Base-by-base conservation (phyloP, 2,329 filamentous ascomycete species). In the Sporothrix dimorphospora region DNA sequence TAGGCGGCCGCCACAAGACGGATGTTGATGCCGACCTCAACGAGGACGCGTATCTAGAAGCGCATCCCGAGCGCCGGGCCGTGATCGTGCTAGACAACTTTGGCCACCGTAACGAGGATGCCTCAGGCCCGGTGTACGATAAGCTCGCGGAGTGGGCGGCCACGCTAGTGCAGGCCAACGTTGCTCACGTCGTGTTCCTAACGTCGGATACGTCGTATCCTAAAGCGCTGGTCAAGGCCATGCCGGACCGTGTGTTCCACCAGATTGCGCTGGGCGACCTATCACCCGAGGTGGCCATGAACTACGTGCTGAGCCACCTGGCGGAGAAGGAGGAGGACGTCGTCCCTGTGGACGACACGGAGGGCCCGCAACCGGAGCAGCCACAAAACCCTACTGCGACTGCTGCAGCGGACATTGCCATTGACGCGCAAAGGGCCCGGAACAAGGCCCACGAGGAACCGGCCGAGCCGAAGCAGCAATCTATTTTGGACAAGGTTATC, bases 71-170 rank as follows among this genome's bases (percentile, higher is more conserved):
- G 78, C 86, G 85, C 71, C 85, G 94, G 27, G 91, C 94, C 0
- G 91, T 98, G 5, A 89, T 98, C 4, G 90, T 98, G 9, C 92
- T 98, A 70, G 94, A 97, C 79, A 97, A 97, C 79, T 98, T 97
- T 82, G 81, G 97, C 14, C 91, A 96, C 82, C 95, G 94, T 81
- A 90, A 85, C 70, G 87, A 91, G 47, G 89, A 91, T 38, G 86
- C 85, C 72, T 83, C 83, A 9, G 72, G 68, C 49, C 83, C 91
- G n/a, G 85, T 94, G 24, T 92, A 93, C 72, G 91, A 94, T 75
- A 94, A 93, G 79, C 85, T 95, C 66, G 90, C 94, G 0, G 94
- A 98, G 78, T 98, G 95, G 93, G 94, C 94, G 1, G 94, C 96
- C 4, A 86, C 90, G 1, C 83, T 98, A 38, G 94, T 96, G 0